Percentiles rank a stretch among this genome's conserved stretches.
phyloP scores from a whole-genome alignment of 768 basidiomycete species.

The Collybiopsis luxurians region DNA sequence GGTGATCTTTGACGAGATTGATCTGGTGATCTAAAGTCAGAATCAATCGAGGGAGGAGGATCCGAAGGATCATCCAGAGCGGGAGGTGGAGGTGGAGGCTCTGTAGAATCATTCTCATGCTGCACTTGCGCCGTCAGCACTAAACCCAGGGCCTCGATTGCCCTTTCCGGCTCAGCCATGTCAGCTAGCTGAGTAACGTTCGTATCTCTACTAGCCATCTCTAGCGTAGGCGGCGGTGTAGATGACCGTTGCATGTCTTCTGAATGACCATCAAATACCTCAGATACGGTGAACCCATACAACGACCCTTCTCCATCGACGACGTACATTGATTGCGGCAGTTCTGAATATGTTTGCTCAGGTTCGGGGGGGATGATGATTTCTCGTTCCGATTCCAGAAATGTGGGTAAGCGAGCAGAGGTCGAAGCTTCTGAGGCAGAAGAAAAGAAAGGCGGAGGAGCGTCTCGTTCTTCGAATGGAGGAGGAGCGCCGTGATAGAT shows the following conservation, averaged over 20 bases:
- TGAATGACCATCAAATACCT: slow-evolving; percentile 82
- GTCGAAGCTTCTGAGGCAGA: slow-evolving; percentile 57
- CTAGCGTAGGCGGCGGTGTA: slow-evolving; percentile 75
- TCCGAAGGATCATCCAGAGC: slow-evolving; percentile 86
- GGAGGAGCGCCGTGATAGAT: slow-evolving; percentile 66
- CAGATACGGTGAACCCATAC: slow-evolving; percentile 68
- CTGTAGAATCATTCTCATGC: slow-evolving; percentile 21
- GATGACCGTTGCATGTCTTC: slow-evolving; percentile 60
- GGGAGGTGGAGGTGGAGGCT: slow-evolving; percentile 73
- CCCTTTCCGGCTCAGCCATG: slow-evolving; percentile 48
- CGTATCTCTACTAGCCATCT: slow-evolving; percentile 70
- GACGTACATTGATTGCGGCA: slow-evolving; percentile 24
- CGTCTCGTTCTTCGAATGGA: slow-evolving; percentile 82
- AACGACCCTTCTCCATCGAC: slow-evolving; percentile 74
- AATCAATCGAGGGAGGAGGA: slow-evolving; percentile 87
- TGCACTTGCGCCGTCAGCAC: slow-evolving; percentile 52
- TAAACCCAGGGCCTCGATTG: slow-evolving; percentile 57
- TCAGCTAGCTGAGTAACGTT: slow-evolving; percentile 67
- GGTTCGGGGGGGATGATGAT: slow-evolving; percentile 58
- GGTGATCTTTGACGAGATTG: slow-evolving; percentile 31
- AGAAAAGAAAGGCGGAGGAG: slow-evolving; percentile 70
- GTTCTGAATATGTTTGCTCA: slow-evolving; percentile 35
- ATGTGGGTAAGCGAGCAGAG: slow-evolving; percentile 62
- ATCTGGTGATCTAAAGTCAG: slow-evolving; percentile 61
- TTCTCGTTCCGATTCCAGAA: slow-evolving; percentile 78